Evolutionary conservation across 1,284 basidiomycete species (phyloP), one percentile per base, ranked within the genome.

Genomic region (Austropuccinia psidii): DNA sequence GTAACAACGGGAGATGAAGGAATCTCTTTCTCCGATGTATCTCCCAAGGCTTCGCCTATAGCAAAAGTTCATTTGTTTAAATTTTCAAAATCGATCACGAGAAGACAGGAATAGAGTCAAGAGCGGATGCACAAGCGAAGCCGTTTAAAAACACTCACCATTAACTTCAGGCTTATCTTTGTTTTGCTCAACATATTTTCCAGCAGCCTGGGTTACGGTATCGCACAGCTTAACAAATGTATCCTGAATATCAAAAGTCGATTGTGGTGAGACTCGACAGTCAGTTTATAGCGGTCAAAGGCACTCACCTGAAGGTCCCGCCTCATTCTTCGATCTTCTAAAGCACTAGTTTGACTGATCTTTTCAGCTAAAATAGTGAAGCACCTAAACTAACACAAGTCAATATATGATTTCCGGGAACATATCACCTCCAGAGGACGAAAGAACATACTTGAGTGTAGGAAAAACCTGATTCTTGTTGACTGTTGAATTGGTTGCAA

Each of bases 301-400:
- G n/a, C 19, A 74, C 77, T 49, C 76, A 87, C 89, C 83, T 95
- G 93, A 19, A 98, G 83, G 75, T 98, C 95, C 78, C 92, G 90
- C n/a, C 90, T 86, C 69, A 93, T 83, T 24, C 90, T 85, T 21
- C 88, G 86, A 80, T 98, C 95, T 75, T 98, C 95, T 79, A 95
- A 85, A 0, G 91, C 90, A 3, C 89, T 88, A 0, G 92, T 94
- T 78, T 91, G 89, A 1, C 89, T 87, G 17, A 98, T 85, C 79
- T 92, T 95, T 75, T 91, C 88, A 0, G 89, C 88, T 19, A 97
- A 81, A 1, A 88, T 85, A 2, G 87, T 88, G 41, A 96, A 83
- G 80, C 91, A 92, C 76, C 91, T 93, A 75, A 15, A 41, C 24
- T 1, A 49, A 41, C 31, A 31, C 1, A 61, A 45, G 35, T 50